Base-by-base conservation (phyloP, 305 asterid species). In the Fraxinus nigra region DNA sequence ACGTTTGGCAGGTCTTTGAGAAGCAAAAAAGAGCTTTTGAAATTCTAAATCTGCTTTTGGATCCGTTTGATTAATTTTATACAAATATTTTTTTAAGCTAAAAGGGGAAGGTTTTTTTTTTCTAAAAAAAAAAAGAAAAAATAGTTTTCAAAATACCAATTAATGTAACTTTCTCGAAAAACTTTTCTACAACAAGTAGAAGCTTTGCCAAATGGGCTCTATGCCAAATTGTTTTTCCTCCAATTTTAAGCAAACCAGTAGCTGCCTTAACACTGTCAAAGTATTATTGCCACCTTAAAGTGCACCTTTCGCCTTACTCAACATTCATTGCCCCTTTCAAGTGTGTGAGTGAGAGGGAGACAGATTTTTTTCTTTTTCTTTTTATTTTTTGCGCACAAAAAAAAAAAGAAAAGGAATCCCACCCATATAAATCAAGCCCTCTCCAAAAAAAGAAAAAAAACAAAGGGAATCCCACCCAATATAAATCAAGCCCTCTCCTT, bases 191-290 rank as follows among this genome's bases (percentile, higher is more conserved):
- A 0, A 43, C 5, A 13, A 4, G 8, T 3, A 48, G 61, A 48
- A 48, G 18, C 6, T 16, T 1, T 14, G 61, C 20, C 22, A 3
- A 46, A 13, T 13, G 20, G 56, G 7, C 20, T 14, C 6, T 48
- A 3, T 13, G 10, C 67, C 77, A 82, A 86, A 78, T 78, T 83
- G 82, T 76, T 78, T 24, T 83, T 67, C 78, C 94, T 86, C 87
- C 84, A 76, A 85, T 80, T 61, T 79, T 75, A 91, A 91, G 94
- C 92, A 87, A 92, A 77, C 63, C 84, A 82, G 79, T 63, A 83
- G 87, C 82, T 83, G 84, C 86, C 75, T 75, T 72, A 82, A 84
- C 88, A 85, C 81, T 87, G 81, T 85, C 90, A 82, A 78, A 22
- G 35, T 30, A 28, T 26, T 69, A 13, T 69, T 69, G 37, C 75